Conservation (phyloP, 345 rosid genomes). For the Arabidopsis thaliana region DNA sequence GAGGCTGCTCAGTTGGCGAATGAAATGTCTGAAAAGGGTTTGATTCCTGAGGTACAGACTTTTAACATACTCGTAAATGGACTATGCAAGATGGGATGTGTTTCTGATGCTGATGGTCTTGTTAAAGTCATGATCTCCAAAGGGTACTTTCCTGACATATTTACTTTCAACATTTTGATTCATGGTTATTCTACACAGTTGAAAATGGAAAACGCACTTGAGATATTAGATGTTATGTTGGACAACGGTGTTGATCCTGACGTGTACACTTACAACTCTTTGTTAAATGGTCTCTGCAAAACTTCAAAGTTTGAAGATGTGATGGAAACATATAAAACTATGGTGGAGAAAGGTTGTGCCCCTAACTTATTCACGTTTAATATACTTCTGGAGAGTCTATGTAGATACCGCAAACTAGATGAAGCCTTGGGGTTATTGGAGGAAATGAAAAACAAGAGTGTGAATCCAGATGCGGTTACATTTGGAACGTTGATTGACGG, state of each 20-base stretch:
- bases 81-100: constrained; percentile 88
- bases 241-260: constrained; percentile 72
- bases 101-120: constrained; percentile 75
- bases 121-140: constrained; percentile 67
- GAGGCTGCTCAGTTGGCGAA: constrained; percentile 73
- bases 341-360: constrained; percentile 71
- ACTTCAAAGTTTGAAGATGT: constrained; percentile 76
- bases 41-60: constrained; percentile 73
- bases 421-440: constrained; percentile 70
- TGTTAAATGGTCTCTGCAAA: constrained; percentile 92
- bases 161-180: constrained; percentile 87
- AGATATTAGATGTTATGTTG: constrained; percentile 71
- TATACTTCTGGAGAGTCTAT: constrained; percentile 85
- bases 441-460: constrained; percentile 60
- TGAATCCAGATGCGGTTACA: constrained; percentile 67
- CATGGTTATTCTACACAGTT: constrained; percentile 78
- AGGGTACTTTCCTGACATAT: constrained; percentile 79
- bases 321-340: constrained; percentile 69
- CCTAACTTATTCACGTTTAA: constrained; percentile 83
- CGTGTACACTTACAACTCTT: constrained; percentile 81
- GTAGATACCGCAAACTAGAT: constrained; percentile 63
- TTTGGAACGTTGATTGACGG: constrained; percentile 76
- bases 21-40: constrained; percentile 70
- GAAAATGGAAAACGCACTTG: constrained; percentile 77
- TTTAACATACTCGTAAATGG: constrained; percentile 83